Conservation (phyloP, 2,329 filamentous ascomycete species). For the Penicillium sp. region DNA sequence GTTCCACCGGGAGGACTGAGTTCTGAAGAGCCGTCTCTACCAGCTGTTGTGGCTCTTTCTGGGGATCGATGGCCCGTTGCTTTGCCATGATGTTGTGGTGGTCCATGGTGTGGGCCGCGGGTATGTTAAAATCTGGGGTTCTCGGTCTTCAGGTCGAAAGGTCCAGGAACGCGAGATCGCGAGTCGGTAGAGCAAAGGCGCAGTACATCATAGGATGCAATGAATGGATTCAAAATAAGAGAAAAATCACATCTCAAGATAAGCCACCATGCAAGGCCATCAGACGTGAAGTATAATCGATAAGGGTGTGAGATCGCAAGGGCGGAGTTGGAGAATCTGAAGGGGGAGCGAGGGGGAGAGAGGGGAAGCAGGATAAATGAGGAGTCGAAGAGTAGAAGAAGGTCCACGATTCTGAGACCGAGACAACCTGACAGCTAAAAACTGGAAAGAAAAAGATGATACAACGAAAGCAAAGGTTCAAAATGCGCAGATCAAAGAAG, state of each 20-base stretch:
- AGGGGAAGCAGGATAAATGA: constrained; percentile 6
- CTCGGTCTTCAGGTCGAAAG: constrained; percentile 11
- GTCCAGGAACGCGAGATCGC: constrained; percentile 33
- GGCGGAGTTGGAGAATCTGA: constrained; percentile 19
- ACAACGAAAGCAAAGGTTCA: background rate
- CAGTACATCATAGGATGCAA: constrained; percentile 34
- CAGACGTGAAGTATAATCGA: constrained; percentile 21
- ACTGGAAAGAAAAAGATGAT: background rate
- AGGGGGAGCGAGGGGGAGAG: constrained; percentile 15
- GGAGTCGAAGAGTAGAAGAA: background rate
- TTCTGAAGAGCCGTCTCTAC: constrained; percentile 28
- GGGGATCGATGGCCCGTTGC: constrained; percentile 6
- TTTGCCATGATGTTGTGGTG: constrained; percentile 10
- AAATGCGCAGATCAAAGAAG: background rate
- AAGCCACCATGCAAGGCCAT: constrained; percentile 31
- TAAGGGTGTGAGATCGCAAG: constrained; percentile 22
- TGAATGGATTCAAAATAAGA: constrained; percentile 18
- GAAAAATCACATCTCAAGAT: constrained; percentile 25
- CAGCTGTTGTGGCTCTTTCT: constrained; percentile 18
- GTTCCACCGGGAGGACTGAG: constrained; percentile 24
- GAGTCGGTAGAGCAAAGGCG: constrained; percentile 26
- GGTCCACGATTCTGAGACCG: background rate
- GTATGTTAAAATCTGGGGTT: background rate
- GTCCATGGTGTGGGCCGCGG: constrained; percentile 4
- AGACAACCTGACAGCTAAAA: background rate